Percentiles rank a stretch among this genome's conserved stretches.
These are phyloP conservation scores for Cucumis cinereus DNA, from an alignment of 306 rosid genomes.

Conservation along the genomic window DNA sequence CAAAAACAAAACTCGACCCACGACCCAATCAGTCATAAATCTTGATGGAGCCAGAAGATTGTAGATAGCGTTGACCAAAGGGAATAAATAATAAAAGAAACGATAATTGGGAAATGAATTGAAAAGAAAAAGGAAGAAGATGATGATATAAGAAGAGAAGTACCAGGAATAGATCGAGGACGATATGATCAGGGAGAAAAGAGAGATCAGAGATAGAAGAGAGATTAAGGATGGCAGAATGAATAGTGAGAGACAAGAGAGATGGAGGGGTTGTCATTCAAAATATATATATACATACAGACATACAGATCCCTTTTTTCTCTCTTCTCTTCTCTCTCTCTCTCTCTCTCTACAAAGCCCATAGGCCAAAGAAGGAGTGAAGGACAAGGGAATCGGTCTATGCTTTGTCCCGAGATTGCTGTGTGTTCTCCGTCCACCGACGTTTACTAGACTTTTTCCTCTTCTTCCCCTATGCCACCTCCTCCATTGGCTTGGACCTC, in stretches of 20 bases:
- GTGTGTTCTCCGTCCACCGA: conserved; percentile 10
- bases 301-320: too few relatives aligned
- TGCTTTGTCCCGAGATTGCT: conserved; percentile 13
- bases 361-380: background rate
- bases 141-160: background rate
- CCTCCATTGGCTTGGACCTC: background rate
- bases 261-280: conserved; percentile 81
- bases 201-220: conserved; percentile 80
- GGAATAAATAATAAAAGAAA: background rate
- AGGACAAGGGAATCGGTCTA: conserved; percentile 19
- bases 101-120: too few relatives aligned
- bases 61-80: background rate
- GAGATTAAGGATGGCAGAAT: conserved; percentile 78
- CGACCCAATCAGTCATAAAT: background rate
- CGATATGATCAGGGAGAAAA: conserved; percentile 81
- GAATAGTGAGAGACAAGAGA: conserved; percentile 62
- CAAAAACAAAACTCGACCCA: background rate
- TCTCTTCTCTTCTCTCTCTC: too few relatives aligned
- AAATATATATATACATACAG: background rate
- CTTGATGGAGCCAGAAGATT: background rate
- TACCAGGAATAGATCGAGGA: conserved; percentile 70
- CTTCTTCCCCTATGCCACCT: background rate
- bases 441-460: conserved; percentile 1
- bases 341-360: background rate
- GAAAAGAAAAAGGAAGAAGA: too few relatives aligned